Base-by-base conservation (phyloP, 1,284 basidiomycete genomes). In the Ceratobasidium sp. region DNA sequence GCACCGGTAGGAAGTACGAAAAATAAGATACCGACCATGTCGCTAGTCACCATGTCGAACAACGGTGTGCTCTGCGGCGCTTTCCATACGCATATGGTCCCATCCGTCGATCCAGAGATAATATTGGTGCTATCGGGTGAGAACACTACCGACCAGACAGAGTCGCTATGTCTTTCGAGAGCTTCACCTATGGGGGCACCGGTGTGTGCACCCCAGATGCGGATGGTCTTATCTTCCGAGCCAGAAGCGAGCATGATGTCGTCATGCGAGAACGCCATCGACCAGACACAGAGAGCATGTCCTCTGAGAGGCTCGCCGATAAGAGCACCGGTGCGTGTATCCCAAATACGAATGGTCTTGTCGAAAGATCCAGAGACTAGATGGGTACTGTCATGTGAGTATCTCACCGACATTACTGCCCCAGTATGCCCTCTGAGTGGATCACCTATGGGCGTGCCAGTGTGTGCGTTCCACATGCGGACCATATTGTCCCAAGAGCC, bases 141-240 rank as follows among this genome's bases (percentile, higher is more conserved):
- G 44, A 66, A 66, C n/a, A 23, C 61, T 9, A 72, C 32, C 26
- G 63, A 73, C n/a, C 32, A n/a, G 13, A 67, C 44, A 14, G 21
- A 6, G 16, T 7, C 3, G 52, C 9, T 54, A 21, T 54, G 52
- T 38, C 35, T 11, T 38, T 38, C 11, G 35, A 38, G 4, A 5
- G 35, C 6, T 4, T 38, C 11, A 8, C 52, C 52, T 28, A 16
- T 28, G 6, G 5, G 52, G 8, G 52, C 14, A 38, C 35, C 35
- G 11, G 35, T 46, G 30, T 43, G 72, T 13, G 83, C 41, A 23
- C 63, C 70, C 57, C 55, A 72, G 8, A 44, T 4, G 1, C 58
- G 58, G 11, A 72, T 62, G 5, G 43, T 72, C 8, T 26, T 8
- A n/a, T 70, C 66, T 23, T 1, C 4, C 7, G 70, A 72, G 28